Evolutionary conservation across 2,329 filamentous ascomycete species (phyloP), one percentile per base, ranked within the genome.

Genomic region (Aspergillus fumigatiaffinis): DNA sequence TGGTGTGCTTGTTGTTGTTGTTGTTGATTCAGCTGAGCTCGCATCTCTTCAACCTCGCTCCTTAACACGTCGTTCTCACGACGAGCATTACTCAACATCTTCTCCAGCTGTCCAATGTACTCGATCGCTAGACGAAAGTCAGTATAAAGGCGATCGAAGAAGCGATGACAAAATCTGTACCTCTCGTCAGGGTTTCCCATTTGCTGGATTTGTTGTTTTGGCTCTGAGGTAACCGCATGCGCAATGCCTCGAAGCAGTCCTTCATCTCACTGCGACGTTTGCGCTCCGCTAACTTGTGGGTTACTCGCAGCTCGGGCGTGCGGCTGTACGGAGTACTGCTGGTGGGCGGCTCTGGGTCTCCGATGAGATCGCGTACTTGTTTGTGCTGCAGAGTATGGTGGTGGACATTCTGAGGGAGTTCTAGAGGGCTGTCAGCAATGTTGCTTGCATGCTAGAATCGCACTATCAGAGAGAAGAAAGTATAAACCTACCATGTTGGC

Each of bases 261-360:
- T 81, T 81, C 79, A 81, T 81, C 60, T 81, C 79, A 55, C 78
- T 80, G 49, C 79, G 77, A 41, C 79, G 77, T 64, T 81, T 81
- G 17, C 79, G 73, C 68, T 81, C 79, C 17, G 79, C 79, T 26
- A 81, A 64, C 59, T 81, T 81, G 60, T 81, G 79, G 9, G 77
- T 80, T 17, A 80, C 75, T 50, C 79, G 71, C 47, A 81, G 67
- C 63, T 80, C 79, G 2, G 79, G 79, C 1, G 79, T 81, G 47
- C 79, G 69, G 59, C 78, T 80, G 60, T 81, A 81, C 0, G 79
- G 78, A 1, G 78, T 79, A 49, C 69, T 71, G 47, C 73, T 71
- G 52, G 73, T 71, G 14, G 71, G 69, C 3, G 72, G 69, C 44
- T 80, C 78, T 6, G 73, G 65, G 50, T 80, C 78, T 32, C 73